A percentile compares a stretch with the other conserved stretches of the same genome.
phyloP scores from a whole-genome alignment of 2,329 filamentous ascomycete genomes.

The Hypoxylon sp. region DNA sequence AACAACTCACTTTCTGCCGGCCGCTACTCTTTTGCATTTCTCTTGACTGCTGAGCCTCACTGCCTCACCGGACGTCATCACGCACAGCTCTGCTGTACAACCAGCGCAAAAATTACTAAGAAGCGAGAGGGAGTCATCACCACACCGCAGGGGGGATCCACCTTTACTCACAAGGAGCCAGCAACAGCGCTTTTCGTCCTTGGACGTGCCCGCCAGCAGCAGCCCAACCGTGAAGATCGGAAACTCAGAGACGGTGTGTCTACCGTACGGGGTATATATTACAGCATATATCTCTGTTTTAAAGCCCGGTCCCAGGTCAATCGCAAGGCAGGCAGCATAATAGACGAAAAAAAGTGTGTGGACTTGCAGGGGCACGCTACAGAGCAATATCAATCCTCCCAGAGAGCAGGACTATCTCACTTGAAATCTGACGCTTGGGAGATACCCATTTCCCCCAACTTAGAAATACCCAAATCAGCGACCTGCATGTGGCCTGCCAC shows the following conservation, averaged over 20 bases:
- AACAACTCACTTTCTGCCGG: conserved; percentile 35
- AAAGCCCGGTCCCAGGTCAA: conserved; percentile 25
- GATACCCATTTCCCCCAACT: conserved; percentile 47
- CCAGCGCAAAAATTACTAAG: conserved; percentile 39
- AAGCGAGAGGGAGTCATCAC: conserved; percentile 41
- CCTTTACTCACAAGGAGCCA: conserved; percentile 35
- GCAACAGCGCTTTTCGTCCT: conserved; percentile 24
- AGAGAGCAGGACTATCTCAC: conserved; percentile 40
- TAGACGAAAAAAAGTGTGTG: conserved; percentile 5
- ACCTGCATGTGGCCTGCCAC: conserved; percentile 62
- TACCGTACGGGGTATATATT: conserved; percentile 25
- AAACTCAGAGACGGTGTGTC: conserved; percentile 23
- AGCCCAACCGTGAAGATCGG: conserved; percentile 26
- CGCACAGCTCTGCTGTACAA: conserved; percentile 38
- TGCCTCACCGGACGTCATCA: conserved; percentile 44
- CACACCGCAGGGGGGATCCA: conserved; percentile 39
- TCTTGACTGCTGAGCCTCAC: conserved; percentile 42
- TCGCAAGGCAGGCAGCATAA: conserved; percentile 23
- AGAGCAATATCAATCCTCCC: conserved; percentile 40
- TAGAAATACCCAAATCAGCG: conserved; percentile 57
- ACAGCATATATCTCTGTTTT: conserved; percentile 26
- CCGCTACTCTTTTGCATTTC: conserved; percentile 10
- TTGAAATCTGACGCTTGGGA: conserved; percentile 43
- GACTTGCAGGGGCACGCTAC: conserved; percentile 36
- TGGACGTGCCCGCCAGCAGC: conserved; percentile 28